Evolutionary conservation across 176 grass and related monocot species (phyloP).

Genomic region (Paspalum vaginatum): DNA sequence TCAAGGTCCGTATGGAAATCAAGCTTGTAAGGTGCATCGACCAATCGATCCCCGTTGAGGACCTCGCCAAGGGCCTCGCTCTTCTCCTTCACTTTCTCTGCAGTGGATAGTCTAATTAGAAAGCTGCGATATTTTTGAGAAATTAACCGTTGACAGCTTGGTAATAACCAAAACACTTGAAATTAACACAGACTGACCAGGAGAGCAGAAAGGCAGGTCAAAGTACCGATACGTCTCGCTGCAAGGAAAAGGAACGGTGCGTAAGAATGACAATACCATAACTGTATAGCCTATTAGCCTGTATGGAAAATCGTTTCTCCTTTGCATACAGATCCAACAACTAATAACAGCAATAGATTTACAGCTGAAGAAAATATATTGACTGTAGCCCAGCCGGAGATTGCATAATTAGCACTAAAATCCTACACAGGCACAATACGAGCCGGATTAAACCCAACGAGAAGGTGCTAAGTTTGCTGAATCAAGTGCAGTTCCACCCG

Average conservation of each 20-base stretch:
- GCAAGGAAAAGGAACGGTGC: conserved; percentile 27
- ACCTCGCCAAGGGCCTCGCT: conserved; percentile 87
- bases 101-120: conserved; percentile 13
- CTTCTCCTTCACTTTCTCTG: conserved; percentile 92
- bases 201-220: conserved; percentile 92
- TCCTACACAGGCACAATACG: background rate
- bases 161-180: background rate
- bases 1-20: conserved; percentile 59
- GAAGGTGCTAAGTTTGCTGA: background rate
- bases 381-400: background rate
- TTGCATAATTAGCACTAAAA: conserved; percentile 22
- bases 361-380: background rate
- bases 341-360: conserved; percentile 4
- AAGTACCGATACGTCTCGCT: conserved; percentile 97
- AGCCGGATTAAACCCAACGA: background rate
- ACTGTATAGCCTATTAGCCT: background rate
- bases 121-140: background rate
- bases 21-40: conserved; percentile 97
- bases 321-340: conserved; percentile 37
- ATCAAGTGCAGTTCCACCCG: conserved; percentile 8
- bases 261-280: conserved; percentile 2
- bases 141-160: background rate
- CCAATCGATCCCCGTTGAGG: conserved; percentile 86
- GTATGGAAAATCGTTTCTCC: background rate
- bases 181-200: conserved; percentile 51